A percentile compares a stretch with the other conserved stretches of the same genome.
Evolutionary conservation across 192 early-diverging fungal species (phyloP).

Genomic region (Funneliformis geosporum): DNA sequence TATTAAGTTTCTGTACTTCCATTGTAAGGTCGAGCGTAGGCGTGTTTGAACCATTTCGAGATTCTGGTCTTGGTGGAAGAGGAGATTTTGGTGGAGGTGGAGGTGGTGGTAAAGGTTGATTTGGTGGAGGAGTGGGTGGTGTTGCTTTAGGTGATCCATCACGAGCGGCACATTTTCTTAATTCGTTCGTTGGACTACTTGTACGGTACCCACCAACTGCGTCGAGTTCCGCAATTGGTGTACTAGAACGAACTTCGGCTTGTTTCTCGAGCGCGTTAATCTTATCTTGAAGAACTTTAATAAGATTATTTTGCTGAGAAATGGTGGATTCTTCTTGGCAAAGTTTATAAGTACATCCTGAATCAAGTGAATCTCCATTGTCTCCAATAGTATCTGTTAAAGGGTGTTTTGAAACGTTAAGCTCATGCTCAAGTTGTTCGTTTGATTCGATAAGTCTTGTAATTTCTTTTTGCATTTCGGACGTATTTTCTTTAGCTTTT

Average conservation of each 20-base stretch:
- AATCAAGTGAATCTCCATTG: not conserved
- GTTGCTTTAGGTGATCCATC: too few relatives aligned
- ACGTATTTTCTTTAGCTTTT: slow-evolving; percentile 1
- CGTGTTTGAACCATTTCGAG: not conserved
- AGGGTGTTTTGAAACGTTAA: not conserved
- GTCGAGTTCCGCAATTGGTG: not conserved
- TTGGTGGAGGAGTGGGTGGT: slow-evolving; percentile 21
- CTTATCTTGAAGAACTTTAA: slow-evolving; percentile 25
- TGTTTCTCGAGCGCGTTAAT: slow-evolving; percentile 12
- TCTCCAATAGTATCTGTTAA: not conserved
- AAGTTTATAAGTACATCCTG: slow-evolving; percentile 9
- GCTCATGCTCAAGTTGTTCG: not conserved
- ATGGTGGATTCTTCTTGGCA: slow-evolving; percentile 14
- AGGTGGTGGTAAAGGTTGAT: slow-evolving; percentile 5
- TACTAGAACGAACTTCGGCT: not conserved
- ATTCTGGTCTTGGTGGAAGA: not conserved
- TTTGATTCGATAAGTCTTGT: not conserved
- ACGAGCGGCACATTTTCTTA: not conserved
- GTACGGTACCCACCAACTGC: not conserved
- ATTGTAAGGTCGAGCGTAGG: slow-evolving; percentile 1
- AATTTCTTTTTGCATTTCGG: slow-evolving; percentile 18
- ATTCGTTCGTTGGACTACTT: not conserved
- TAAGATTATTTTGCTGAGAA: slow-evolving; percentile 14
- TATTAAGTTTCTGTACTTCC: slow-evolving; percentile 35
- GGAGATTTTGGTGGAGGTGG: not conserved